These are phyloP conservation scores for Kodamaea plutei DNA, from an alignment of 1,139 yeast species.

Conservation along the genomic window DNA sequence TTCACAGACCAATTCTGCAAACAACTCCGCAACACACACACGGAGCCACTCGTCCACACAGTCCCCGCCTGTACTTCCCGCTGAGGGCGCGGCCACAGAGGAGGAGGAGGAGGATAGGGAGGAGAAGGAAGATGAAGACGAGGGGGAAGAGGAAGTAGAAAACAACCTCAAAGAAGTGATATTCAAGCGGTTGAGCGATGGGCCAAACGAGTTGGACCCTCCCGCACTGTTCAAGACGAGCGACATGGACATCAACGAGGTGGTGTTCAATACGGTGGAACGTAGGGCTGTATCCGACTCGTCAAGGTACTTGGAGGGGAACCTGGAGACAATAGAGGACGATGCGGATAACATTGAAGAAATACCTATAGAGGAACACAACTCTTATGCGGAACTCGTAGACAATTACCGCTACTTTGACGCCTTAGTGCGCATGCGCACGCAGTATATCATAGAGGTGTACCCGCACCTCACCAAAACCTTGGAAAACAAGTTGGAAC, in stretches of 20 bases:
- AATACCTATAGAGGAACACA: not conserved
- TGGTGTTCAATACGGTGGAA: slow-evolving; percentile 10
- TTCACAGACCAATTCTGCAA: not conserved
- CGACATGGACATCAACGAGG: slow-evolving; percentile 11
- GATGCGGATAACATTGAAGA: too few species aligned
- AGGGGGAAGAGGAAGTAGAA: too few species aligned
- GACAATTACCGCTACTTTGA: slow-evolving; percentile 13
- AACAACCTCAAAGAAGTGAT: too few species aligned
- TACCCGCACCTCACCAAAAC: slow-evolving; percentile 27
- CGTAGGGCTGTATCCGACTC: slow-evolving; percentile 3
- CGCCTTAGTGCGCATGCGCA: slow-evolving; percentile 16
- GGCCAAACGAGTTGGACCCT: too few species aligned
- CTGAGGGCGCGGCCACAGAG: too few species aligned
- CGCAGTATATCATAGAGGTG: slow-evolving; percentile 24
- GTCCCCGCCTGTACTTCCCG: too few species aligned
- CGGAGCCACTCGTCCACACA: too few species aligned
- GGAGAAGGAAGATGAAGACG: too few species aligned
- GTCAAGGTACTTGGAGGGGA: slow-evolving; percentile 1
- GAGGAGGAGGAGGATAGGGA: too few species aligned
- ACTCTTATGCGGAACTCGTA: slow-evolving; percentile 7
- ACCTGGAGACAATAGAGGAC: not conserved
- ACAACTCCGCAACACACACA: not conserved
- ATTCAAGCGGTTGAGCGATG: too few species aligned
- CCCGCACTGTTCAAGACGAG: not conserved
- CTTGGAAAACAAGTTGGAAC: slow-evolving; percentile 17